A percentile compares a stretch with the other conserved stretches of the same genome.
Conservation (phyloP, 257 asterid species). For the Primulina huaijiensis region DNA sequence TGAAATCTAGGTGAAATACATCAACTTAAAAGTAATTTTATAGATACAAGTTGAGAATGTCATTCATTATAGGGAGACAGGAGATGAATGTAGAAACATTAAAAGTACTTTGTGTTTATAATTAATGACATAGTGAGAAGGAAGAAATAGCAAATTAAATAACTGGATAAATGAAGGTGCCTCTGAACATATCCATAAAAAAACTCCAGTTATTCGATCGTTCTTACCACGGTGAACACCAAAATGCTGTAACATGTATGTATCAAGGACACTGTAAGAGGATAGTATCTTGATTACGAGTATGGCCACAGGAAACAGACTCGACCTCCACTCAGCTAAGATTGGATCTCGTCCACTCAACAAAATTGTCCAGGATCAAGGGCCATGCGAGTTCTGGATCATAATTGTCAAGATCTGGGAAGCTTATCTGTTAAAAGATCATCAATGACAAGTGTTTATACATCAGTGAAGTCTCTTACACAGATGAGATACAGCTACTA, state of each 20-base stretch:
- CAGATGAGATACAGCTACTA: background rate
- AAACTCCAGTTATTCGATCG: background rate
- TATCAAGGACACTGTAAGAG: background rate
- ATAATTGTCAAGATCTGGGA: constrained; percentile 47
- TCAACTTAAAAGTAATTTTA: no score
- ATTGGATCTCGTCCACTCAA: constrained; percentile 53
- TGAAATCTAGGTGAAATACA: background rate
- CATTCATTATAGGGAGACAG: background rate
- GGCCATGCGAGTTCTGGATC: constrained; percentile 64
- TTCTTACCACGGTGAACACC: background rate
- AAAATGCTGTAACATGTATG: background rate
- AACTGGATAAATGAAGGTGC: background rate
- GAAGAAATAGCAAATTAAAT: background rate
- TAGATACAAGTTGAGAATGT: background rate
- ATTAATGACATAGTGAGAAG: background rate
- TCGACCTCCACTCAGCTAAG: constrained; percentile 23
- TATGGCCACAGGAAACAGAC: background rate
- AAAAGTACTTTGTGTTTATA: background rate
- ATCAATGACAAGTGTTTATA: background rate
- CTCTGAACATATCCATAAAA: background rate
- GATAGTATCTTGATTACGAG: background rate
- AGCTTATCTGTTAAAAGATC: constrained; percentile 39
- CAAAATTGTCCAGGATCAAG: constrained; percentile 53
- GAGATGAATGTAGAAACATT: background rate
- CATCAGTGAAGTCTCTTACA: background rate